Evolutionary conservation across 352 stramenopile genomes (phyloP).

Genomic region (Bremia lactucae): DNA sequence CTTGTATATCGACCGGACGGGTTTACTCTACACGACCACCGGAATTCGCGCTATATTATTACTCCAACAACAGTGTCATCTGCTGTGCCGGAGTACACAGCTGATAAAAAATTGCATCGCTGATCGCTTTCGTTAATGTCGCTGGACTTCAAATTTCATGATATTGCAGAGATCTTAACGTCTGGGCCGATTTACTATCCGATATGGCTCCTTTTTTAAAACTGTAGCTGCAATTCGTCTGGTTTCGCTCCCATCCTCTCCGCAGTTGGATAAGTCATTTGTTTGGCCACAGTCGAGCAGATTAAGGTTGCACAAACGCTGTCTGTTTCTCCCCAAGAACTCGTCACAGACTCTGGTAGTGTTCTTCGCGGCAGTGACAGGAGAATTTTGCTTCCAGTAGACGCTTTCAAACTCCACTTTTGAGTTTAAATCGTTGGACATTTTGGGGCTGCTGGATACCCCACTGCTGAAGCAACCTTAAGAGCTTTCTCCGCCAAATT

Average conservation of each 20-base stretch:
- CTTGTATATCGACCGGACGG: background rate
- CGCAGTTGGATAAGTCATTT: conserved; percentile 1
- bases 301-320: background rate
- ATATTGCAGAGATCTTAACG: conserved; percentile 6
- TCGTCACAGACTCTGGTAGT: no score
- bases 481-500: background rate
- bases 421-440: background rate
- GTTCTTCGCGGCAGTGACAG: background rate
- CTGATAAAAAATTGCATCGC: background rate
- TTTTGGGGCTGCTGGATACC: background rate
- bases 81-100: background rate
- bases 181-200: conserved; percentile 6
- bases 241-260: background rate
- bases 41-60: background rate
- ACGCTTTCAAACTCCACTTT: background rate
- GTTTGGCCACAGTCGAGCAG: conserved; percentile 1
- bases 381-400: background rate
- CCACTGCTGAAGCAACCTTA: background rate
- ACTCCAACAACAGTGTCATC: background rate
- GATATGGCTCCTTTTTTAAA: conserved; percentile 1
- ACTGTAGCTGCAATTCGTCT: conserved; percentile 3
- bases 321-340: no score
- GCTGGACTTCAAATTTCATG: conserved; percentile 8
- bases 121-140: background rate
- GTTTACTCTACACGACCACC: background rate